Conservation (phyloP, 73 alveolate species). For the Paramecium sexaurelia region DNA sequence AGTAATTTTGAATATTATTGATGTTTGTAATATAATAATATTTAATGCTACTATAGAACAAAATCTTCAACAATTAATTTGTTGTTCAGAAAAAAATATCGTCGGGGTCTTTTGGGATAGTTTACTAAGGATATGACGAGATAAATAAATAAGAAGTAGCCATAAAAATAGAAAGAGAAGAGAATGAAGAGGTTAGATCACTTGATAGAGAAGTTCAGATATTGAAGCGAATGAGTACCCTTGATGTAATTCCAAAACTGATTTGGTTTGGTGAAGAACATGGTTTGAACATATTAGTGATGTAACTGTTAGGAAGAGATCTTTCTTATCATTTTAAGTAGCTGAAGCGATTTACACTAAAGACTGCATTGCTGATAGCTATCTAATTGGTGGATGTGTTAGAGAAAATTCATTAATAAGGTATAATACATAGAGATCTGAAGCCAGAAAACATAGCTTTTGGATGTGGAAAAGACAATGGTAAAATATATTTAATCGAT, state of each 20-base stretch:
- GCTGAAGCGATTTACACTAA: slow-evolving; percentile 41
- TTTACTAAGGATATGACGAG: slow-evolving; percentile 20
- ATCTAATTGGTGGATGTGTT: neutral
- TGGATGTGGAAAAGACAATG: neutral
- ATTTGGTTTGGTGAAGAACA: slow-evolving; percentile 48
- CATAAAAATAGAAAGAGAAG: slow-evolving; percentile 50
- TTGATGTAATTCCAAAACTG: slow-evolving; percentile 37
- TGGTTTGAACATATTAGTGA: slow-evolving; percentile 3
- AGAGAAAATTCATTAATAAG: slow-evolving; percentile 20
- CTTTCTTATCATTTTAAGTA: slow-evolving; percentile 33
- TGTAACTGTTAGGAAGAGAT: slow-evolving; percentile 45
- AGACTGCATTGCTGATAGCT: slow-evolving; percentile 10
- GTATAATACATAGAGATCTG: neutral
- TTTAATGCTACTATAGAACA: neutral
- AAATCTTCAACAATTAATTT: neutral
- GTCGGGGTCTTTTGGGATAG: neutral
- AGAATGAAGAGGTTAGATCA: slow-evolving; percentile 4
- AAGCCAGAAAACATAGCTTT: neutral
- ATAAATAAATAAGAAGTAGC: slow-evolving; percentile 23
- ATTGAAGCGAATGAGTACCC: neutral
- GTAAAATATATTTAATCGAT: slow-evolving; percentile 80
- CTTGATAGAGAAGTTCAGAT: slow-evolving; percentile 53
- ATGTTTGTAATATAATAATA: neutral
- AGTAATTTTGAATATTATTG: no score
- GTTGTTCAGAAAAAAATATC: neutral